Evolutionary conservation across 208 protist genomes (phyloP).

Genomic region (Ichthyophonus hoferi): DNA sequence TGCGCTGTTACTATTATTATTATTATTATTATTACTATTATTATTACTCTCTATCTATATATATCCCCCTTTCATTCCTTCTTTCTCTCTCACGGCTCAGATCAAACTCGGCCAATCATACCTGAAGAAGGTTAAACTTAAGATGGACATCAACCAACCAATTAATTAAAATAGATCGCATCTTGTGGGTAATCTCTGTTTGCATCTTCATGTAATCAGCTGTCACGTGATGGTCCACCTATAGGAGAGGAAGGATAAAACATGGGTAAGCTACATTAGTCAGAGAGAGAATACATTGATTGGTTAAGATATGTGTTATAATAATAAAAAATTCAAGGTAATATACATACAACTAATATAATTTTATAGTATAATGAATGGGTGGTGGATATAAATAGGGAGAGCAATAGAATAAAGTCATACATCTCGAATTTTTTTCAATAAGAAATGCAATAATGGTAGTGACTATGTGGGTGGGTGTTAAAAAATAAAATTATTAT

Average conservation of each 20-base stretch:
- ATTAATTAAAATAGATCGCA: conserved; percentile 94
- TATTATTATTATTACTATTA: too few species aligned
- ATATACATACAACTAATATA: too few species aligned
- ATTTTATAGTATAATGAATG: too few species aligned
- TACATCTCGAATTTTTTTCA: too few species aligned
- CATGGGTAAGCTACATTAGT: background rate
- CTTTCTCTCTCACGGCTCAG: too few species aligned
- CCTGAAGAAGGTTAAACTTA: conserved; percentile 92
- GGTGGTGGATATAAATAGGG: background rate
- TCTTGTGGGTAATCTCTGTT: conserved; percentile 79
- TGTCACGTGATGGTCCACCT: background rate
- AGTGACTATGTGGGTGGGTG: too few species aligned
- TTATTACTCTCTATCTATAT: too few species aligned
- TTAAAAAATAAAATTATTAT: too few species aligned
- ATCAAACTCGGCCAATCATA: too few species aligned
- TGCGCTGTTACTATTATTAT: too few species aligned
- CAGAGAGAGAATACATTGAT: background rate
- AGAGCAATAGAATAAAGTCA: background rate
- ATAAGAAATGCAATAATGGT: too few species aligned
- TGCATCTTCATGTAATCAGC: conserved; percentile 67
- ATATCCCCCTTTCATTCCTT: too few species aligned
- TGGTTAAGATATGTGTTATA: background rate
- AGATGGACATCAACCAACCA: conserved; percentile 95
- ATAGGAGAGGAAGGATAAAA: background rate
- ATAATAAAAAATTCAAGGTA: background rate